phyloP scores from a whole-genome alignment of 1,139 yeast genomes.

The Taphrina populina region DNA sequence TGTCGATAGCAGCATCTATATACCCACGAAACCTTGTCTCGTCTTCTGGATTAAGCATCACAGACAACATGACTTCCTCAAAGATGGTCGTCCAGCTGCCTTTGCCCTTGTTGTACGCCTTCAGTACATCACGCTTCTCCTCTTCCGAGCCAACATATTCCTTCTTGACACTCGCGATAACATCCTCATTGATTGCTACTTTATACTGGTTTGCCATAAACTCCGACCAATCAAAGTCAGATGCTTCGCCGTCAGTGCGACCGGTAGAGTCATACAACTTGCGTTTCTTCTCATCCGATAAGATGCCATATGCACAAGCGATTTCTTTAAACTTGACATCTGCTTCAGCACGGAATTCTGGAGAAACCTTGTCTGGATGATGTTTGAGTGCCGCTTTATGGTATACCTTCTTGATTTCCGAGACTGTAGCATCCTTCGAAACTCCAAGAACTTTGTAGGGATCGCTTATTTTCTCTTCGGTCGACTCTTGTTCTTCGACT shows the following conservation, averaged over 20 bases:
- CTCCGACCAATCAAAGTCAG: slow-evolving; percentile 59
- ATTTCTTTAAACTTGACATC: slow-evolving; percentile 61
- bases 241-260: slow-evolving; percentile 53
- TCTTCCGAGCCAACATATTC: slow-evolving; percentile 65
- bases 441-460: slow-evolving; percentile 62
- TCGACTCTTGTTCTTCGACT: slow-evolving; percentile 11
- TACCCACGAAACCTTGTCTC: slow-evolving; percentile 59
- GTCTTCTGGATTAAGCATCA: slow-evolving; percentile 51
- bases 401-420: slow-evolving; percentile 68
- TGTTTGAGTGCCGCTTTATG: slow-evolving; percentile 64
- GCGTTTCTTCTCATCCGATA: slow-evolving; percentile 60
- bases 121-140: slow-evolving; percentile 63
- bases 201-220: slow-evolving; percentile 57
- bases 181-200: slow-evolving; percentile 60
- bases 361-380: slow-evolving; percentile 76
- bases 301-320: slow-evolving; percentile 71
- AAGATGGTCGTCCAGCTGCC: slow-evolving; percentile 71
- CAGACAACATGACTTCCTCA: slow-evolving; percentile 75
- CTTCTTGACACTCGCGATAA: slow-evolving; percentile 67
- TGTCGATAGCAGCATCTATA: slow-evolving; percentile 51
- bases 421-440: slow-evolving; percentile 48
- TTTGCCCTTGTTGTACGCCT: slow-evolving; percentile 58
- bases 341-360: slow-evolving; percentile 47
- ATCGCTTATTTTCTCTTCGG: slow-evolving; percentile 50
- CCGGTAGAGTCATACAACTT: slow-evolving; percentile 69